Evolutionary conservation across 2,329 filamentous ascomycete genomes (phyloP), one percentile per base, ranked within the genome.

Genomic region (Neodidymelliopsis sp.): DNA sequence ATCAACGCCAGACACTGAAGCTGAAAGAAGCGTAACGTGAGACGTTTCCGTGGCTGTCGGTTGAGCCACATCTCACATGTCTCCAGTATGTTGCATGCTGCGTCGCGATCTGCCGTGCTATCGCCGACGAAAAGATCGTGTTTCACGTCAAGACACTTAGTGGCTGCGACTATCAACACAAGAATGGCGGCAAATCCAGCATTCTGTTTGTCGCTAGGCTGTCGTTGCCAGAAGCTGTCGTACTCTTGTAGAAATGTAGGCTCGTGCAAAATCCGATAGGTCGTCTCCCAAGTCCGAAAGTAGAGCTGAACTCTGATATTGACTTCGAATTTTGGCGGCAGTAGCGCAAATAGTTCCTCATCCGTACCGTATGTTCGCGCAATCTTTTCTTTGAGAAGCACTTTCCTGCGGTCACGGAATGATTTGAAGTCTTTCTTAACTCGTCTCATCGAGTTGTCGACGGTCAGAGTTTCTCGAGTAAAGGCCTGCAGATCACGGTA

Each of bases 171-270:
- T 22, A 79, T 74, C 8, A 77, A 59, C 1, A 79, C 39, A 4
- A 79, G 60, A 2, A 72, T 63, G 3, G 68, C 69, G n/a, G 75
- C 67, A 30, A 78, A 76, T 22, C 67, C 67, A 4, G 58, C 48
- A 8, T 59, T 44, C n/a, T 45, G 36, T 25, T 48, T 48, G 4
- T 59, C 53, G 5, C 72, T 65, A 3, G 71, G 50, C 10, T 15
- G 22, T 2, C 54, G 49, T 3, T 71, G 62, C 80, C 80, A 84
- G 51, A 79, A 80, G 0, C 41, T 62, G 3, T 69, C 50, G 54
- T 83, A 84, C 6, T 82, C 77, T 15, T 67, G 55, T 73, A 75
- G 75, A 50, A 84, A 85, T 0, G 74, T 77, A 0, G 81, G 81
- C 4, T 71, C 62, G 44, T 85, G 82, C 0, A 85, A 61, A 33